Evolutionary conservation across 192 early-diverging fungal genomes (phyloP).

Genomic region (Radiomyces spectabilis): DNA sequence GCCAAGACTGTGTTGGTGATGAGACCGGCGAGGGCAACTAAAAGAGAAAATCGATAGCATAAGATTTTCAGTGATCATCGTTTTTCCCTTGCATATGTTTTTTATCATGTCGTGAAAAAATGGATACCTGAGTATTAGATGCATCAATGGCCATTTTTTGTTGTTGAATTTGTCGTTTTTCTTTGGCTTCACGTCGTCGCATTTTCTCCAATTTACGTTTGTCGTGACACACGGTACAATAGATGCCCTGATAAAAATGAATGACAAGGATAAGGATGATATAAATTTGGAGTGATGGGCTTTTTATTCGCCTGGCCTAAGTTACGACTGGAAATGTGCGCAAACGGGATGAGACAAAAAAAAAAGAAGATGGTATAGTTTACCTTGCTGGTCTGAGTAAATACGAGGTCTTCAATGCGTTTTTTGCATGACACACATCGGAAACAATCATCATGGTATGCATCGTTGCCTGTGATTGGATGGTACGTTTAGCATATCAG

Average conservation of each 20-base stretch:
- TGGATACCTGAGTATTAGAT: not conserved
- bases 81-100: no score
- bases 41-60: no score
- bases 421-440: slow-evolving; percentile 64
- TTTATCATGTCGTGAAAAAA: no score
- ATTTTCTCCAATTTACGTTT: slow-evolving; percentile 60
- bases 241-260: slow-evolving; percentile 47
- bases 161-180: slow-evolving; percentile 3
- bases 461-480: slow-evolving; percentile 49
- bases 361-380: not conserved
- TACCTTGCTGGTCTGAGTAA: slow-evolving; percentile 71
- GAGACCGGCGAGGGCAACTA: no score
- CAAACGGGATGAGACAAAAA: no score
- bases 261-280: not conserved
- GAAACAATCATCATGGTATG: slow-evolving; percentile 79
- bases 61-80: no score
- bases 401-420: slow-evolving; percentile 70
- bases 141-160: not conserved
- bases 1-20: no score
- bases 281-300: no score
- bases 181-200: slow-evolving; percentile 36
- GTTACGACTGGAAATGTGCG: no score
- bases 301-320: no score
- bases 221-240: slow-evolving; percentile 66
- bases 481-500: not conserved